A percentile compares a stretch with the other conserved stretches of the same genome.
These are phyloP conservation scores for Zopfochytrium polystomum DNA, from an alignment of 371 early-diverging fungal species.

Conservation along the genomic window DNA sequence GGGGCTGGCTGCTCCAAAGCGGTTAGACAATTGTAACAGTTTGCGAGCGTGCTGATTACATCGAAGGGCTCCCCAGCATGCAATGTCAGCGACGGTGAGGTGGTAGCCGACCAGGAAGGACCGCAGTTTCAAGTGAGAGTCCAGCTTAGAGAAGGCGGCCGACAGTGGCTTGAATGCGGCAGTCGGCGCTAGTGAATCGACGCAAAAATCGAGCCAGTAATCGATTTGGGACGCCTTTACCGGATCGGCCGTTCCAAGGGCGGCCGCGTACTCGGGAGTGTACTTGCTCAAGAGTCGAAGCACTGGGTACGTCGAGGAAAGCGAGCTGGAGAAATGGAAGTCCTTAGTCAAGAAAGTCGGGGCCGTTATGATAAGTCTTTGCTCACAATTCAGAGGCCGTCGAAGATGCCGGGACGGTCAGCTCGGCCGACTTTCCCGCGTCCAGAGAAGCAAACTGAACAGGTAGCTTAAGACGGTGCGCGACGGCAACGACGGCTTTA, in stretches of 20 bases:
- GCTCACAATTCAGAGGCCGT: too few relatives aligned
- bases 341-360: too few relatives aligned
- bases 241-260: conserved; percentile 18
- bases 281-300: conserved; percentile 10
- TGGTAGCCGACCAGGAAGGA: conserved; percentile 80
- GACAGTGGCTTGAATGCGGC: conserved; percentile 65
- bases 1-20: conserved; percentile 53
- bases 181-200: conserved; percentile 59
- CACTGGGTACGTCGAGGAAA: conserved; percentile 16
- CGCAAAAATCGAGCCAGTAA: conserved; percentile 58
- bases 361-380: too few relatives aligned
- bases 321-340: too few relatives aligned
- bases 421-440: conserved; percentile 10
- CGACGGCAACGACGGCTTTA: conserved; percentile 22
- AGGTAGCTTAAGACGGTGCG: conserved; percentile 19
- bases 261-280: conserved; percentile 5
- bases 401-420: neutral
- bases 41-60: conserved; percentile 32
- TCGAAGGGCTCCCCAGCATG: conserved; percentile 84
- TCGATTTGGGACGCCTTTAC: conserved; percentile 33
- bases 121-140: conserved; percentile 57
- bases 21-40: neutral
- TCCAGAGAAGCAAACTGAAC: conserved; percentile 12
- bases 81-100: conserved; percentile 76
- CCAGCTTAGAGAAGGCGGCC: conserved; percentile 41